These are phyloP conservation scores for Termitomyces sp. DNA, from an alignment of 1,284 basidiomycete species.

Conservation along the genomic window DNA sequence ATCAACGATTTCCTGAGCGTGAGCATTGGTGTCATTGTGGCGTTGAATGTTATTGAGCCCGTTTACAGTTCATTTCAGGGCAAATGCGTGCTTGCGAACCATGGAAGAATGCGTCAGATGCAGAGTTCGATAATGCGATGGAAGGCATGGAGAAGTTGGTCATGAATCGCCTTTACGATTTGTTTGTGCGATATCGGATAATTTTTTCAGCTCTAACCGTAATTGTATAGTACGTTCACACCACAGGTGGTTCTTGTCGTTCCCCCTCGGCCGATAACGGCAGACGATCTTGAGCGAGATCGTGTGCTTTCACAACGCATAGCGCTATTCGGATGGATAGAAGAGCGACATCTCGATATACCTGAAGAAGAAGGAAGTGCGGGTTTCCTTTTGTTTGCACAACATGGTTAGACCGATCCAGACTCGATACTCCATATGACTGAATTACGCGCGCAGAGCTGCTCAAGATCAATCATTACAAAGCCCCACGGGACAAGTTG, in stretches of 20 bases:
- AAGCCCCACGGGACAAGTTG: slow-evolving; percentile 95
- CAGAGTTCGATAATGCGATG: slow-evolving; percentile 93
- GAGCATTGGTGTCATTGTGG: slow-evolving; percentile 26
- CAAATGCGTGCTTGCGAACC: slow-evolving; percentile 85
- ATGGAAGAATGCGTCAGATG: slow-evolving; percentile 73
- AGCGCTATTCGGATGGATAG: slow-evolving; percentile 85
- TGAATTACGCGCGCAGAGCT: slow-evolving; percentile 57
- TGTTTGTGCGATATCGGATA: slow-evolving; percentile 46
- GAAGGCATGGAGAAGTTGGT: slow-evolving; percentile 99
- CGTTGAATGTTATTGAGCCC: background rate
- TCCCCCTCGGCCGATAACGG: slow-evolving; percentile 79
- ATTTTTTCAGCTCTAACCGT: slow-evolving; percentile 5
- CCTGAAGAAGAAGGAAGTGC: slow-evolving; percentile 61
- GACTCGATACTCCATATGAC: background rate
- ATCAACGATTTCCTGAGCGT: slow-evolving; percentile 89
- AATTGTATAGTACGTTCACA: slow-evolving; percentile 72
- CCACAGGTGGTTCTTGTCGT: slow-evolving; percentile 63
- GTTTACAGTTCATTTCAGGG: slow-evolving; percentile 71
- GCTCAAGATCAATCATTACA: slow-evolving; percentile 97
- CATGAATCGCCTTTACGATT: slow-evolving; percentile 96
- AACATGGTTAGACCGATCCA: slow-evolving; percentile 60
- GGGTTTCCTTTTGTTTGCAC: slow-evolving; percentile 91
- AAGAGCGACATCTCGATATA: slow-evolving; percentile 86
- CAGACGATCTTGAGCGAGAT: slow-evolving; percentile 95
- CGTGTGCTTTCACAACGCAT: slow-evolving; percentile 90